Conservation (phyloP, 2,329 filamentous ascomycete genomes). For the Xylaria sp. region DNA sequence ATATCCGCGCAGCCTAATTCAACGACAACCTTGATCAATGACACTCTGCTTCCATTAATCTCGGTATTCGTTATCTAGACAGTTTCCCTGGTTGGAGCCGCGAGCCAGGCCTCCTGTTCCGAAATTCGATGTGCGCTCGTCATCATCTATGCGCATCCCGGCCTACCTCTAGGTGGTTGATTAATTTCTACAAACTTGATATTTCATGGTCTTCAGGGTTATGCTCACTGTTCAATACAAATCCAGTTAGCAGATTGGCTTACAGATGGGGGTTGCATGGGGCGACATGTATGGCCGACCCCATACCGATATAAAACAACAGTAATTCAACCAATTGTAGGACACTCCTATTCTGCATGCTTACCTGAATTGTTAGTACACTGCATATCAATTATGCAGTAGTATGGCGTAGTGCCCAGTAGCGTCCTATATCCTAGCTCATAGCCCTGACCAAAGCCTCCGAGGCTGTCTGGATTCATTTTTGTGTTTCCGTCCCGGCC, state of each 20-base stretch:
- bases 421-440: background rate
- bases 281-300: slow-evolving; percentile 14
- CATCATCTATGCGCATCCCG: background rate
- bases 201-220: background rate
- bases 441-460: background rate
- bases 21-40: background rate
- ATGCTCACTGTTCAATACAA: background rate
- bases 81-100: background rate
- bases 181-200: background rate
- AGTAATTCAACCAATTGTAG: slow-evolving; percentile 6
- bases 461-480: background rate
- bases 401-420: background rate
- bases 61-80: background rate
- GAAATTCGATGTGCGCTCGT: background rate
- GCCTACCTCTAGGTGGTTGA: background rate
- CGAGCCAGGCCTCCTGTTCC: background rate
- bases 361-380: slow-evolving; percentile 1
- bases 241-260: slow-evolving; percentile 2
- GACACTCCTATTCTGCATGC: background rate
- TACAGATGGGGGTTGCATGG: slow-evolving; percentile 1
- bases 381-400: background rate
- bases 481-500: background rate
- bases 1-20: background rate
- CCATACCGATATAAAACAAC: slow-evolving; percentile 4
- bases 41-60: background rate